These are phyloP conservation scores for Meira nashicola DNA, from an alignment of 1,284 basidiomycete species.

Conservation along the genomic window DNA sequence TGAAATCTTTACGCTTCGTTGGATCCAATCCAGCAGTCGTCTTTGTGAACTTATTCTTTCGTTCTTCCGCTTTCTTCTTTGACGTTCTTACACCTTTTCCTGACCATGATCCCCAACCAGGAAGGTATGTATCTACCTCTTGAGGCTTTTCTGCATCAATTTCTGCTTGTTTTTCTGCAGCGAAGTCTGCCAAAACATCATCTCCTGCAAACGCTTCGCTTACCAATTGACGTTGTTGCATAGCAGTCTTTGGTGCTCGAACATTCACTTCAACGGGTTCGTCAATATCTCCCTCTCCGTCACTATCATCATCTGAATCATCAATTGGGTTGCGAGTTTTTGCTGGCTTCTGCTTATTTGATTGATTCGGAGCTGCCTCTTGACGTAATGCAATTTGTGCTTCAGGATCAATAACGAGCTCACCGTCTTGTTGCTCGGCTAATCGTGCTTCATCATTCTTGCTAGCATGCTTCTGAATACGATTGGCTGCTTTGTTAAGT, in stretches of 20 bases:
- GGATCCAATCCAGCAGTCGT: conserved; percentile 65
- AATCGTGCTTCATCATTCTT: conserved; percentile 21
- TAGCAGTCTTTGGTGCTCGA: conserved; percentile 3
- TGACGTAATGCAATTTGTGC: conserved; percentile 13
- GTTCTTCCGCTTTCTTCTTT: conserved; percentile 16
- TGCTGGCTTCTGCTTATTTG: conserved; percentile 16
- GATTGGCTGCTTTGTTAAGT: conserved; percentile 22
- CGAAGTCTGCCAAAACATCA: conserved; percentile 85
- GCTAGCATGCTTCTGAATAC: conserved; percentile 19
- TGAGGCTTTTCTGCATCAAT: conserved; percentile 75
- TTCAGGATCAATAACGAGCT: conserved; percentile 22
- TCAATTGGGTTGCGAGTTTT: neutral
- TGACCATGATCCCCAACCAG: conserved; percentile 94
- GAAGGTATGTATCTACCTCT: conserved; percentile 80
- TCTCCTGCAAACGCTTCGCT: conserved; percentile 93
- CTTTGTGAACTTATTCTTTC: conserved; percentile 3
- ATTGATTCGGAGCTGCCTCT: conserved; percentile 1
- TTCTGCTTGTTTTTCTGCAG: conserved; percentile 71
- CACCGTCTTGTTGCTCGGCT: conserved; percentile 21
- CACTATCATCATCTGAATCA: conserved; percentile 12
- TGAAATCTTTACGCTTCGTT: conserved; percentile 72
- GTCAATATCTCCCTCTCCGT: conserved; percentile 9
- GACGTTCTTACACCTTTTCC: conserved; percentile 64
- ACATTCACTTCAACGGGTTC: conserved; percentile 9
- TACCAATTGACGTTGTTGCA: conserved; percentile 77